phyloP scores from a whole-genome alignment of 139 green algal genomes.

The Chlorella sorokiniana region DNA sequence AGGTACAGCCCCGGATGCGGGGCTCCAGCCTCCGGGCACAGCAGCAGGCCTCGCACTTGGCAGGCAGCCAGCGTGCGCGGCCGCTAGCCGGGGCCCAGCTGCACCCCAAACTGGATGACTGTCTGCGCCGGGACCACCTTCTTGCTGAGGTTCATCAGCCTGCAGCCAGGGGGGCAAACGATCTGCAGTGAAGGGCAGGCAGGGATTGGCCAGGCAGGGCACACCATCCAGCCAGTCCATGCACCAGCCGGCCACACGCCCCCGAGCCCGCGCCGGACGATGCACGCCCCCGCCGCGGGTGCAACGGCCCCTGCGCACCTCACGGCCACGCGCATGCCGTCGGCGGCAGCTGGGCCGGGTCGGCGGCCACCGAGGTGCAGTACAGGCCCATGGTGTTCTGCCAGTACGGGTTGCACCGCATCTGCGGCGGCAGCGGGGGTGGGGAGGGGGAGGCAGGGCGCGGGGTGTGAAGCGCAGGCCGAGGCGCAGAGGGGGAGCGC shows the following conservation, averaged over 20 bases:
- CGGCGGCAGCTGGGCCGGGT: background rate
- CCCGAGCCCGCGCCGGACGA: too few species aligned
- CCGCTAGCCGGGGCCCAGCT: background rate
- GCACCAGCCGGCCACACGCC: background rate
- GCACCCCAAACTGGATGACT: background rate
- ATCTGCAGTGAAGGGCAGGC: background rate
- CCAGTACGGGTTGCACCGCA: background rate
- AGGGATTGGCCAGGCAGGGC: background rate
- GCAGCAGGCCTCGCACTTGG: too few species aligned
- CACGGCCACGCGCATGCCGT: background rate
- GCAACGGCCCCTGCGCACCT: background rate
- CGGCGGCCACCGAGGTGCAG: background rate
- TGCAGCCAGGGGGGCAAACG: background rate
- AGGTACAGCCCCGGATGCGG: too few species aligned
- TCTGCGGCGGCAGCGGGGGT: too few species aligned
- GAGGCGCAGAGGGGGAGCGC: too few species aligned
- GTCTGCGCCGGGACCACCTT: background rate
- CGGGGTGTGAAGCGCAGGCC: too few species aligned
- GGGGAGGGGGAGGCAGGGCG: too few species aligned
- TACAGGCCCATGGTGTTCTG: background rate
- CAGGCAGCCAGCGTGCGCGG: too few species aligned
- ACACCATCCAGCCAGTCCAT: background rate
- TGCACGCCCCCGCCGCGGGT: background rate
- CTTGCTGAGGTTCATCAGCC: background rate
- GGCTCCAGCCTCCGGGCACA: too few species aligned